Evolutionary conservation across 2,329 filamentous ascomycete species (phyloP), one percentile per base, ranked within the genome.

Genomic region (Colletotrichum kahawae): DNA sequence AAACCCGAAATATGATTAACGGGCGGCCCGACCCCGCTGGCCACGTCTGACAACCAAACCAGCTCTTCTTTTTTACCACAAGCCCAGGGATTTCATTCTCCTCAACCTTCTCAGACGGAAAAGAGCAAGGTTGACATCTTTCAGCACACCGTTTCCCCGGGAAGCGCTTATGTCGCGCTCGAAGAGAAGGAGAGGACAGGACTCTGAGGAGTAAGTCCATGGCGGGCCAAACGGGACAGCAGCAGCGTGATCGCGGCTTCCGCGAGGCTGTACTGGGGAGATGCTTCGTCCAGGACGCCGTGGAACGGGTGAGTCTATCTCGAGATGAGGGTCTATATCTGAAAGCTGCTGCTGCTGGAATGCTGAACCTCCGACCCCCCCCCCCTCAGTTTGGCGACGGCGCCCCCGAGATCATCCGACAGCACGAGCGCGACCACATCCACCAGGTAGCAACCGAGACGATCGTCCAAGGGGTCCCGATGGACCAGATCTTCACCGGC

Each of bases 311-410:
- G 70, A 78, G 83, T 72, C 29, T 18, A 54, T 75, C 6, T 48
- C 27, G 31, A 9, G 9, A 31, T 13, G 7, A 31, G 24, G 24
- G 24, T 24, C 24, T 24, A 24, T 24, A 24, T 24, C 24, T 24
- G 24, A 24, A 24, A 24, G 24, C 24, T 24, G 4, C 21, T 21
- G 24, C 24, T 24, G 4, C 21, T 21, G 16, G 43, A 2, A 14
- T 54, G 62, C 74, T 76, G 18, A 74, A 36, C 2, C n/a, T 14
- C 67, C 63, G 21, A 13, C 18, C 51, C 29, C 71, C 29, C 29
- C n/a, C n/a, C n/a, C n/a, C n/a, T n/a, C 74, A 86, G 84, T 86
- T 86, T 79, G 85, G 85, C 31, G 73, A 79, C 65, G 80, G 81
- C 8, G 85, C 82, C 34, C 81, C 77, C 74, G 74, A 76, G 7